A percentile compares a stretch with the other conserved stretches of the same genome.
These are phyloP conservation scores for Adenanthera pavonina DNA, from an alignment of 306 rosid genomes.

Conservation along the genomic window DNA sequence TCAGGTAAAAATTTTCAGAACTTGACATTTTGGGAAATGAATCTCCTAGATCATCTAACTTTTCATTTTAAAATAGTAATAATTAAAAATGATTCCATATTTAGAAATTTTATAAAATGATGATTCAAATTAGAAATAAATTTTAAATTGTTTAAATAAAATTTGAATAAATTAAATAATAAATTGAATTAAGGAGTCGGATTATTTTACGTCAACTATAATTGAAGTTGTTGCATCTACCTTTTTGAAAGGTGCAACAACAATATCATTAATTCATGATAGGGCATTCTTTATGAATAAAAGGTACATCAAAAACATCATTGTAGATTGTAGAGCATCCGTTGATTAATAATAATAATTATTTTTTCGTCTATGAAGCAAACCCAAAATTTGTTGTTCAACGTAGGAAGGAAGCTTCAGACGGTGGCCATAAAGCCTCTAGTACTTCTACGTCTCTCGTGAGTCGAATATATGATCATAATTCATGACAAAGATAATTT, in stretches of 20 bases:
- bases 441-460: no score
- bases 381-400: no score
- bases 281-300: neutral
- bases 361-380: neutral
- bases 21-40: no score
- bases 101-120: neutral
- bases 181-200: neutral
- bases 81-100: neutral
- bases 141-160: neutral
- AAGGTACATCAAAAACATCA: neutral
- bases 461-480: no score
- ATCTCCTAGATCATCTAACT: neutral
- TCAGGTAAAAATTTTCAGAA: neutral
- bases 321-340: neutral
- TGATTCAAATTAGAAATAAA: neutral
- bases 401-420: no score
- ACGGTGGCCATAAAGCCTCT: no score
- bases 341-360: neutral
- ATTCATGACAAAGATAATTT: no score
- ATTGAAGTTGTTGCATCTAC: neutral
- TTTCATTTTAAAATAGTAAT: neutral
- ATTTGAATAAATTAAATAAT: neutral
- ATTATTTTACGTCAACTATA: constrained; percentile 20
- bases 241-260: constrained; percentile 12
- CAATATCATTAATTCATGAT: neutral